These are phyloP conservation scores for Salicornia ramosissima DNA, from an alignment of 148 eudicot species.

Conservation along the genomic window DNA sequence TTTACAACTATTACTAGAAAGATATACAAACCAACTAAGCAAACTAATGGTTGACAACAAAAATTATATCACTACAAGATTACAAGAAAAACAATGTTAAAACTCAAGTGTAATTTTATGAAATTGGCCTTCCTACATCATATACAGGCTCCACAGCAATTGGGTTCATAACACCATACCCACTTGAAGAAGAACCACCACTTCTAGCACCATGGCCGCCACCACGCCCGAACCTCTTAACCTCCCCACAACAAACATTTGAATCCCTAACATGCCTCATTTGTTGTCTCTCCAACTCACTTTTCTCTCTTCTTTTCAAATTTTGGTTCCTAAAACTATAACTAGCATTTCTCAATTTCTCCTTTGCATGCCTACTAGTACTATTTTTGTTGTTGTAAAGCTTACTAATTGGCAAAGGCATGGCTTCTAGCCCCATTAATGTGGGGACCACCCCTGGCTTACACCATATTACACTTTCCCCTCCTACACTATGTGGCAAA, in stretches of 20 bases:
- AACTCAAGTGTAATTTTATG: conserved; percentile 16
- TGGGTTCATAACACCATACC: conserved; percentile 48
- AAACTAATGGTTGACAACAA: too few species aligned
- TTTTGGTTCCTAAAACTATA: conserved; percentile 33
- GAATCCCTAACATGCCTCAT: conserved; percentile 21
- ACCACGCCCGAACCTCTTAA: conserved; percentile 19
- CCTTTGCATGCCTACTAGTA: conserved; percentile 18
- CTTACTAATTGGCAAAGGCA: conserved; percentile 56
- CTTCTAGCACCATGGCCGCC: conserved; percentile 9
- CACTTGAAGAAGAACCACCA: conserved; percentile 28
- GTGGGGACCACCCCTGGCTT: conserved; percentile 81
- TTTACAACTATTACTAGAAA: too few species aligned
- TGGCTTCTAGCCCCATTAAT: conserved; percentile 86
- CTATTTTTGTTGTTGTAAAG: conserved; percentile 19
- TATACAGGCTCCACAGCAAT: conserved; percentile 27
- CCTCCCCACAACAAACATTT: conserved; percentile 14
- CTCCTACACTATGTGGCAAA: conserved; percentile 53
- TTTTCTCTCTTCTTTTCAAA: conserved; percentile 39
- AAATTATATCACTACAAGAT: not conserved
- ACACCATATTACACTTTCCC: conserved; percentile 89
- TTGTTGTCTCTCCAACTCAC: conserved; percentile 34
- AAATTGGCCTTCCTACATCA: conserved; percentile 30
- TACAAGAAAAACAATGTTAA: conserved; percentile 3
- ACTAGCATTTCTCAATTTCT: conserved; percentile 29
- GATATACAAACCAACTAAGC: too few species aligned